These are phyloP conservation scores for Ophiostoma ips DNA, from an alignment of 2,329 filamentous ascomycete genomes.

Conservation along the genomic window DNA sequence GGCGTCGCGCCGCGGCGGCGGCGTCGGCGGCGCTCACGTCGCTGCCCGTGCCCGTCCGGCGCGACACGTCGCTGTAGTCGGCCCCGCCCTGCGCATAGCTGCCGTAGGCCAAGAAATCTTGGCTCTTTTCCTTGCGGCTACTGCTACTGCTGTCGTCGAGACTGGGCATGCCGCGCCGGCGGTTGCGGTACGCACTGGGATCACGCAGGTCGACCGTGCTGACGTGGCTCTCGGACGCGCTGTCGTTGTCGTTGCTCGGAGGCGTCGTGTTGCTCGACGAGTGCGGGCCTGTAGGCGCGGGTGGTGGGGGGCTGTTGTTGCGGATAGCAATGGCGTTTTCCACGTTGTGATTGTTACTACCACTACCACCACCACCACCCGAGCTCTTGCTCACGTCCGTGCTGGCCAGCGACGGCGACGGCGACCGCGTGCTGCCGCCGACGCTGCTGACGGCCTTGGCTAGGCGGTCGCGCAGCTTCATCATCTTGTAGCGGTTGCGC, in stretches of 20 bases:
- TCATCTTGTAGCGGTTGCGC: slow-evolving; percentile 5
- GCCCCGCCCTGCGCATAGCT: neutral
- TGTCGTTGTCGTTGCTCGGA: neutral
- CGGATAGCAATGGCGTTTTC: neutral
- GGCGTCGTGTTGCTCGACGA: slow-evolving; percentile 9
- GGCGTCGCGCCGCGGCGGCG: no score
- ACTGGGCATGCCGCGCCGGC: neutral
- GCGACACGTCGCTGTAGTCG: neutral
- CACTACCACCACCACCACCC: no score
- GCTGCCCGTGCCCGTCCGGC: no score
- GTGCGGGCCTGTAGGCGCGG: neutral
- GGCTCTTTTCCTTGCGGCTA: no score
- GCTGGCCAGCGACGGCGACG: neutral
- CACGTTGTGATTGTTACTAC: neutral
- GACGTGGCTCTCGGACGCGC: neutral
- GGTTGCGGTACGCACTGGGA: neutral
- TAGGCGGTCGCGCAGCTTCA: neutral
- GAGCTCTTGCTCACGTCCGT: neutral
- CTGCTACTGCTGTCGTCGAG: no score
- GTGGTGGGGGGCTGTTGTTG: neutral
- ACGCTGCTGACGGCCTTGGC: slow-evolving; percentile 1
- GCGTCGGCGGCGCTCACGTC: neutral
- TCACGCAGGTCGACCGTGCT: neutral
- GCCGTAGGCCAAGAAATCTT: slow-evolving; percentile 1
- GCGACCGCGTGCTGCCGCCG: neutral